Evolutionary conservation across 768 basidiomycete species (phyloP).

Genomic region (Auricularia heimuer): DNA sequence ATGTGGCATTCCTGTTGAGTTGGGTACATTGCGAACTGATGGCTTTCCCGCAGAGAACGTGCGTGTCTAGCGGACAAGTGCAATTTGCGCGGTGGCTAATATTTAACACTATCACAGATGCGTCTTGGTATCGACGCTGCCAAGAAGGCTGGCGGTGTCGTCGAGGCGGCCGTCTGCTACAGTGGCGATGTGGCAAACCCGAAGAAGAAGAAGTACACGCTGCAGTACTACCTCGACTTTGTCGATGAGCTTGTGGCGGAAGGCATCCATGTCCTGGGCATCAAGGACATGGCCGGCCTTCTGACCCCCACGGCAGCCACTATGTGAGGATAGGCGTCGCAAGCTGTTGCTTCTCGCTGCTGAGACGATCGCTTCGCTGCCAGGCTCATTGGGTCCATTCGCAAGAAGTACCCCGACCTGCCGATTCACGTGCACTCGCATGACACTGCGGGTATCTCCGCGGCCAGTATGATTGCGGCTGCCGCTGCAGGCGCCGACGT

Average conservation of each 20-base stretch:
- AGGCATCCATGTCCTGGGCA: conserved; percentile 92
- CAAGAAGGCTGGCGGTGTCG: conserved; percentile 98
- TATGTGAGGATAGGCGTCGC: conserved; percentile 41
- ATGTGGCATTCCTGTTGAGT: conserved; percentile 18
- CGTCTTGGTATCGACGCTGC: conserved; percentile 97
- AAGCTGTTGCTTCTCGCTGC: conserved; percentile 2
- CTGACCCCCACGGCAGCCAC: conserved; percentile 92
- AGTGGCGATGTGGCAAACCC: conserved; percentile 93
- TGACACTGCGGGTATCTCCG: conserved; percentile 96
- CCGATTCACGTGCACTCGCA: conserved; percentile 99
- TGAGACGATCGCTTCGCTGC: conserved; percentile 6
- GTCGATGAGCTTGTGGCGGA: conserved; percentile 86
- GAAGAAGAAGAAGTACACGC: conserved; percentile 93
- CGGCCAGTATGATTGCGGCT: conserved; percentile 93
- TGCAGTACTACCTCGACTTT: conserved; percentile 95
- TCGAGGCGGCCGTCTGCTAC: conserved; percentile 96
- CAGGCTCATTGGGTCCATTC: conserved; percentile 88
- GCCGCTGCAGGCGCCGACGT: conserved; percentile 98
- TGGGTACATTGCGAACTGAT: conserved; percentile 5
- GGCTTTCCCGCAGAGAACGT: conserved; percentile 52
- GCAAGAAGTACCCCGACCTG: conserved; percentile 92
- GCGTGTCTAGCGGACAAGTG: conserved; percentile 16
- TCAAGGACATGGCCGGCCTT: conserved; percentile 98
- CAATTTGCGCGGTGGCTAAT: background rate
- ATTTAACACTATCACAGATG: conserved; percentile 47